A percentile compares a stretch with the other conserved stretches of the same genome.
phyloP scores from a whole-genome alignment of 2,329 filamentous ascomycete genomes.

The Fusarium transvaalense region DNA sequence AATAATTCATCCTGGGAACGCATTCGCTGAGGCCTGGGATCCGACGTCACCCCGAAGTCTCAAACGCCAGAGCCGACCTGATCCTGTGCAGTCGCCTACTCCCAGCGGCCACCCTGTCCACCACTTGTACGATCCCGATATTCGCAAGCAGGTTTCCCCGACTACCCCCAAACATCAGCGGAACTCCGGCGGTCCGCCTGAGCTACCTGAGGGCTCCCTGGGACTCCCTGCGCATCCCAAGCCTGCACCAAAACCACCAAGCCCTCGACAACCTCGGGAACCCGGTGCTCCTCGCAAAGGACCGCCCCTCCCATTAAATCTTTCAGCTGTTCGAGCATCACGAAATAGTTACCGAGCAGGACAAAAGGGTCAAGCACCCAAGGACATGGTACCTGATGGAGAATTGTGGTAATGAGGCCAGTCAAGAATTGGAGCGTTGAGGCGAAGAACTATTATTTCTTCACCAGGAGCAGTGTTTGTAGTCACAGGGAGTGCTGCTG shows the following conservation, averaged over 20 bases:
- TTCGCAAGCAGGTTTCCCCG: constrained; percentile 50
- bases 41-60: constrained; percentile 52
- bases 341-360: constrained; percentile 21
- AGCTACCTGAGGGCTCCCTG: constrained; percentile 45
- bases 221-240: constrained; percentile 50
- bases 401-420: constrained; percentile 25
- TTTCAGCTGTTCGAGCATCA: constrained; percentile 19
- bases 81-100: constrained; percentile 34
- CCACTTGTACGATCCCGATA: constrained; percentile 53
- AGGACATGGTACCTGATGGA: constrained; percentile 33
- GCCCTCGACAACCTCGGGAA: constrained; percentile 20
- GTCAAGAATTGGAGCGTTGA: neutral
- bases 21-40: constrained; percentile 58
- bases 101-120: constrained; percentile 47
- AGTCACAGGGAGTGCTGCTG: constrained; percentile 25
- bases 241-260: constrained; percentile 34
- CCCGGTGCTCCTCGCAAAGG: constrained; percentile 31
- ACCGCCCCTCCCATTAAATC: constrained; percentile 33
- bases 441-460: neutral
- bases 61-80: constrained; percentile 39
- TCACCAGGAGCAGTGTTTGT: neutral
- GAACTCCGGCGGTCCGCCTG: constrained; percentile 38
- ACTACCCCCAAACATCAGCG: constrained; percentile 39
- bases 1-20: constrained; percentile 54
- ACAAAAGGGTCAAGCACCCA: constrained; percentile 13